Conservation (phyloP, 352 stramenopile genomes). For the Aphanomyces astaci region DNA sequence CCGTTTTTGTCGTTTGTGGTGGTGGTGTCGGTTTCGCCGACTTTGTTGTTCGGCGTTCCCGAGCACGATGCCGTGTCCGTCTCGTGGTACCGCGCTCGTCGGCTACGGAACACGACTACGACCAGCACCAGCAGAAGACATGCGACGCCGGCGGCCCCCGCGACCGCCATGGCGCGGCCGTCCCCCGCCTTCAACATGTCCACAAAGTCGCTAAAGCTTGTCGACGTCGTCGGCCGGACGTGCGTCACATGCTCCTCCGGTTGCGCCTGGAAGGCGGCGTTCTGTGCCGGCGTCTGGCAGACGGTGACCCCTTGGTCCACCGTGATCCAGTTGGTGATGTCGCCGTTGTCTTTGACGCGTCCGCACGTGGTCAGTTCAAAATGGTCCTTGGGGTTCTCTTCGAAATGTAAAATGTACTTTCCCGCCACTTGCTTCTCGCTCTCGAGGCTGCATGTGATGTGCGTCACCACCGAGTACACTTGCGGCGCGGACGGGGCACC, state of each 20-base stretch:
- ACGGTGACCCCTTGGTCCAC: constrained; percentile 6
- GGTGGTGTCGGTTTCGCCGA: background rate
- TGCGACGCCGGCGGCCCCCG: background rate
- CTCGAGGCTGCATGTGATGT: constrained; percentile 6
- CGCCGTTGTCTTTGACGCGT: constrained; percentile 1
- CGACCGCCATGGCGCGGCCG: background rate
- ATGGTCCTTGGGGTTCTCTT: background rate
- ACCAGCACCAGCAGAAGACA: constrained; percentile 6
- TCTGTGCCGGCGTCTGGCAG: constrained; percentile 13
- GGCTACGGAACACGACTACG: background rate
- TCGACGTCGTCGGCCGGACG: background rate
- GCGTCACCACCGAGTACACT: constrained; percentile 1
- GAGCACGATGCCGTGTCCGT: background rate
- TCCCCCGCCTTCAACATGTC: background rate
- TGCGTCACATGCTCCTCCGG: constrained; percentile 8
- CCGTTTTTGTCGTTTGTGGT: background rate
- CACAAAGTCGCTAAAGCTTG: background rate
- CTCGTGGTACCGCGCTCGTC: constrained; percentile 5
- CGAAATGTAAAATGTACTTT: constrained; percentile 21
- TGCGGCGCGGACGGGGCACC: background rate
- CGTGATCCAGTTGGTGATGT: constrained; percentile 5
- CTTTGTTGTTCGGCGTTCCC: constrained; percentile 5
- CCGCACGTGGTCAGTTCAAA: constrained; percentile 18
- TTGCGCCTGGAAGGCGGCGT: background rate
- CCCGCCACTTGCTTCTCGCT: constrained; percentile 10